phyloP scores from a whole-genome alignment of 176 grass and related monocot species.

The Paspalum notatum region DNA sequence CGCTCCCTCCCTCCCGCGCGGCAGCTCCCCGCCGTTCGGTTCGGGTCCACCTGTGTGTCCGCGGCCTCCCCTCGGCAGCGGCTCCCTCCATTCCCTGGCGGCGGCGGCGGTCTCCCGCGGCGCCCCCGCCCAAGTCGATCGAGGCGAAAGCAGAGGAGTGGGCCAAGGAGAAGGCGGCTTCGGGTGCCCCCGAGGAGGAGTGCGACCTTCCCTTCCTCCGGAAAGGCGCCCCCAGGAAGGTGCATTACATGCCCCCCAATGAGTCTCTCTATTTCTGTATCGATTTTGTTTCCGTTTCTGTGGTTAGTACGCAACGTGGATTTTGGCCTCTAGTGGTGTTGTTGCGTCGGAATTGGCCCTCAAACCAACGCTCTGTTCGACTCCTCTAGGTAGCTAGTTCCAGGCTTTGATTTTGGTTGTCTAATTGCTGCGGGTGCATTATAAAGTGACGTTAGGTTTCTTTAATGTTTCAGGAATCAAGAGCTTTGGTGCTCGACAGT shows the following conservation, averaged over 20 bases:
- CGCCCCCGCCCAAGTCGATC: not conserved
- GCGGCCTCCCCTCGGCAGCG: slow-evolving; percentile 31
- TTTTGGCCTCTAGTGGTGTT: not conserved
- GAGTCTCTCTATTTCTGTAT: not conserved
- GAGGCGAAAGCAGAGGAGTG: slow-evolving; percentile 34
- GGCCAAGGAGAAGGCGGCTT: slow-evolving; percentile 29
- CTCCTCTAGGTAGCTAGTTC: not conserved
- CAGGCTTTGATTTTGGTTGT: slow-evolving; percentile 24
- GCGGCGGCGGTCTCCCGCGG: not conserved
- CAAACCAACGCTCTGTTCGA: not conserved
- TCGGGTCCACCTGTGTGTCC: slow-evolving; percentile 26
- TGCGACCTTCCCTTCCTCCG: slow-evolving; percentile 53
- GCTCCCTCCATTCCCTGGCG: not conserved
- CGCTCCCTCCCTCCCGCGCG: not conserved
- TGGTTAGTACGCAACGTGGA: not conserved
- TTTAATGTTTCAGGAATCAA: slow-evolving; percentile 10
- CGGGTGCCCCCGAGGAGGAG: slow-evolving; percentile 39
- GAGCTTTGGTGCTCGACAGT: not conserved
- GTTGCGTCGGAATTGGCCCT: not conserved
- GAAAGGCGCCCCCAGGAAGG: slow-evolving; percentile 52
- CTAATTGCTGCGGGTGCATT: not conserved
- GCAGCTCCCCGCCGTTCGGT: slow-evolving; percentile 6
- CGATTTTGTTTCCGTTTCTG: not conserved
- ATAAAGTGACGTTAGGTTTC: not conserved
- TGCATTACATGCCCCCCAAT: slow-evolving; percentile 17